Percentiles rank a stretch among this genome's conserved stretches.
Evolutionary conservation across 371 early-diverging fungal species (phyloP).

Genomic region (Mortierella polycephala): DNA sequence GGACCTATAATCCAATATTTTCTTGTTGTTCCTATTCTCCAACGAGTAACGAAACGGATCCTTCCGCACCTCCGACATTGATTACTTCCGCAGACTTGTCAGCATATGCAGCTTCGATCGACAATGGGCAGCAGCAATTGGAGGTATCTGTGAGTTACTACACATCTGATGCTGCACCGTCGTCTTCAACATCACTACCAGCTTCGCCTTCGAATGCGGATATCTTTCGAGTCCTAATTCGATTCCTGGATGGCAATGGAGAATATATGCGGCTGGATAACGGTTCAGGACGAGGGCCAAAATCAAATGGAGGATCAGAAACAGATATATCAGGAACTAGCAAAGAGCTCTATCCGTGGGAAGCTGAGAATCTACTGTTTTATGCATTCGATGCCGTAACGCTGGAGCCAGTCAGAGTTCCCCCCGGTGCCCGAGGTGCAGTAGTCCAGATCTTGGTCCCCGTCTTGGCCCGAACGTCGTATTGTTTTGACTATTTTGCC

Average conservation of each 20-base stretch:
- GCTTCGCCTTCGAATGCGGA: constrained; percentile 3
- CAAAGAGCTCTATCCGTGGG: constrained; percentile 17
- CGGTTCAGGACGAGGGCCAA: neutral
- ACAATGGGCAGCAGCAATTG: constrained; percentile 45
- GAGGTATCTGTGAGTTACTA: constrained; percentile 43
- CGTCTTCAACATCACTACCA: constrained; percentile 1
- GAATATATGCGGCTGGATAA: constrained; percentile 21
- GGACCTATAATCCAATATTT: constrained; percentile 49
- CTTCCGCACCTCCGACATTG: constrained; percentile 19
- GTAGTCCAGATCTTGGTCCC: constrained; percentile 47
- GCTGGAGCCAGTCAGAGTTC: constrained; percentile 23
- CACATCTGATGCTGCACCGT: constrained; percentile 34
- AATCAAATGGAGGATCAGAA: neutral
- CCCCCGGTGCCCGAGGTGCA: constrained; percentile 30
- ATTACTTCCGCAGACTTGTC: constrained; percentile 40
- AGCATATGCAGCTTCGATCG: constrained; percentile 20
- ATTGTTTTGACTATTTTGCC: constrained; percentile 51
- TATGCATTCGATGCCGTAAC: constrained; percentile 40
- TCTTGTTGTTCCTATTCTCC: constrained; percentile 38
- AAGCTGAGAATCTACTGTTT: constrained; percentile 38
- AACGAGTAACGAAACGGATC: neutral
- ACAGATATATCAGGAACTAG: neutral
- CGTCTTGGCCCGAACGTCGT: constrained; percentile 20
- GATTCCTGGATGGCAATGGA: constrained; percentile 36
- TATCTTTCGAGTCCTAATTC: constrained; percentile 25